Base-by-base conservation (phyloP, 2,329 filamentous ascomycete genomes). In the Colletotrichum cuscutae region DNA sequence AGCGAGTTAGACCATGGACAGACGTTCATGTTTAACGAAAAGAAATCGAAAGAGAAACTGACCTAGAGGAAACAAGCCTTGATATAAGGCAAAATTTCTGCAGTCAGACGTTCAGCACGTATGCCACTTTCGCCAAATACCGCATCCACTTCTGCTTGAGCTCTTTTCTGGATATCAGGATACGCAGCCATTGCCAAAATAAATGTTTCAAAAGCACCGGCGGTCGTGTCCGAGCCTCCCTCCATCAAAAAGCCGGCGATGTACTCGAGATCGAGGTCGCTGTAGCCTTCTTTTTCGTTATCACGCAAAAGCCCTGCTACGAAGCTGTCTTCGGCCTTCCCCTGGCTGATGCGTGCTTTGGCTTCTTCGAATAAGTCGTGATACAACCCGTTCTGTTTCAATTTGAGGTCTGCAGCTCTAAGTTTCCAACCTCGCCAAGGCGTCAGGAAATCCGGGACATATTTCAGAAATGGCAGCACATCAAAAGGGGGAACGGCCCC, bases 101-200 rank as follows among this genome's bases (percentile, higher is more conserved):
- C 56, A 9, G 6, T 28, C 7, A 74, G 61, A n/a, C 75, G 67
- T 4, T 78, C 52, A 85, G 77, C 12, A 80, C 60, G 0, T 83
- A 87, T 67, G 30, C 75, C 68, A 30, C 58, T 71, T 13, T 67
- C 68, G 9, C 62, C 65, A 26, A 75, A 76, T 1, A 79, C 75
- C 5, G 61, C 19, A 30, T 80, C 77, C 46, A 81, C 75, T 46
- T 81, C 80, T 2, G 73, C 63, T 11, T 78, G 78, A 0, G 77
- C 80, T 37, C 76, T 77, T 4, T 67, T 59, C 26, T 78, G 66
- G 15, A 76, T 69, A 0, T 76, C 66, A 13, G 75, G 74, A 63
- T 75, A 77, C 4, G 74, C 5, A 4, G 78, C 60, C 78, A 81
- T 78, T 5, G 79, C 77, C 8, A 81, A 72, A 0, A 80, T 52